phyloP scores from a whole-genome alignment of 768 basidiomycete species.

The Daedalea quercina region DNA sequence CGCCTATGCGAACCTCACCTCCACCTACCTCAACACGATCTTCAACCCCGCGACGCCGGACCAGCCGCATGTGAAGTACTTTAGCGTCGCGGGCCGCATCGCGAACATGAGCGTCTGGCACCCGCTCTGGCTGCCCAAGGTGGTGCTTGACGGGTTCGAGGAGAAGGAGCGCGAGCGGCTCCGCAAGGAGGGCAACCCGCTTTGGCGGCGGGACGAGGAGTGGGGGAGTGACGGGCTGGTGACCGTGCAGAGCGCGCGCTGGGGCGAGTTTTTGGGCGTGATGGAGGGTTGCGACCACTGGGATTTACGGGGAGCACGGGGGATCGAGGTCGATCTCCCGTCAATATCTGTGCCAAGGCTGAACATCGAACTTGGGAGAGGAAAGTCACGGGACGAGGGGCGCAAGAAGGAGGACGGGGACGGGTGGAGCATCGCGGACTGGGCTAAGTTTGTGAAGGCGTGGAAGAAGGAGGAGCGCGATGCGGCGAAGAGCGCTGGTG shows the following conservation, averaged over 20 bases:
- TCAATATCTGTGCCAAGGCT: constrained; percentile 27
- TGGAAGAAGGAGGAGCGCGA: constrained; percentile 53
- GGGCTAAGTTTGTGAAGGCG: constrained; percentile 53
- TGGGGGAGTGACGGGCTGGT: constrained; percentile 94
- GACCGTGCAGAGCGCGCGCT: constrained; percentile 84
- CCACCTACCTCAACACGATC: constrained; percentile 65
- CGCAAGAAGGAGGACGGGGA: constrained; percentile 25
- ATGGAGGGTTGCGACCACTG: constrained; percentile 93
- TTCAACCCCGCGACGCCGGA: constrained; percentile 85
- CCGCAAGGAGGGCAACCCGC: constrained; percentile 28
- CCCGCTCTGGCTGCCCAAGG: constrained; percentile 94
- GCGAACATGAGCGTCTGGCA: constrained; percentile 71
- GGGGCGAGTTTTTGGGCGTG: constrained; percentile 93
- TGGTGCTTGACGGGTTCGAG: constrained; percentile 86
- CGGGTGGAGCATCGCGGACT: constrained; percentile 44
- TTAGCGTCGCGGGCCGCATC: constrained; percentile 80
- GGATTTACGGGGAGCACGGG: constrained; percentile 88
- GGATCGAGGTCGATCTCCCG: constrained; percentile 60
- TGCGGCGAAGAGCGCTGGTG: constrained; percentile 30
- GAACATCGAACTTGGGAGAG: constrained; percentile 27
- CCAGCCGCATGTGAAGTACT: constrained; percentile 82
- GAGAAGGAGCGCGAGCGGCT: constrained; percentile 44
- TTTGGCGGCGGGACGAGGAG: constrained; percentile 45
- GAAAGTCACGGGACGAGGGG: constrained; percentile 21
- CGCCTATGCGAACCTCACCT: constrained; percentile 91